Percentiles rank a stretch among this genome's conserved stretches.
Evolutionary conservation across 2,329 filamentous ascomycete species (phyloP).

Genomic region (Beauveria australis): DNA sequence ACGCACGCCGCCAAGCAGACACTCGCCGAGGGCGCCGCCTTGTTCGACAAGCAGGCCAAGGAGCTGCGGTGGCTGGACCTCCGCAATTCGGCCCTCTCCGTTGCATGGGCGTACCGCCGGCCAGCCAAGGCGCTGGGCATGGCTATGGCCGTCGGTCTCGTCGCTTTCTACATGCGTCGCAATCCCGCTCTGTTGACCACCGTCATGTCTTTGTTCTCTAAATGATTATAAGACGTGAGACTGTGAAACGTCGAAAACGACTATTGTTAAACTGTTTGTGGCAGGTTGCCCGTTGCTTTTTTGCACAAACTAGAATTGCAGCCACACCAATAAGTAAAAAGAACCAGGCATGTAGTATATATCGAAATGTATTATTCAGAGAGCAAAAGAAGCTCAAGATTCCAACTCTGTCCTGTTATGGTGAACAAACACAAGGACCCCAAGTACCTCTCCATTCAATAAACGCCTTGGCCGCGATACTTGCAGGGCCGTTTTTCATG

Average conservation of each 20-base stretch:
- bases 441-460: not conserved
- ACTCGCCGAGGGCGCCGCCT: conserved; percentile 54
- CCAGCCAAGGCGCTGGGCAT: conserved; percentile 54
- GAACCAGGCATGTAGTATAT: not conserved
- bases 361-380: not conserved
- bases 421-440: too few relatives aligned
- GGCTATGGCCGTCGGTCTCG: conserved; percentile 57
- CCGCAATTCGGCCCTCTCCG: conserved; percentile 19
- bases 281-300: not conserved
- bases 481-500: not conserved
- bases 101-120: conserved; percentile 56
- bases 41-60: conserved; percentile 63
- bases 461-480: not conserved
- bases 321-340: not conserved
- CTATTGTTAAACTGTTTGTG: not conserved
- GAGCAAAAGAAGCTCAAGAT: not conserved
- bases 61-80: conserved; percentile 62
- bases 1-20: conserved; percentile 44
- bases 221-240: not conserved
- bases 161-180: conserved; percentile 60
- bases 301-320: not conserved
- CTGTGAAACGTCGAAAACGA: not conserved
- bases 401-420: not conserved
- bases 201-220: conserved; percentile 20
- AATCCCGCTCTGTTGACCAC: conserved; percentile 25